Evolutionary conservation across 2,329 filamentous ascomycete genomes (phyloP), one percentile per base, ranked within the genome.

Genomic region (Pseudogymnoascus sp.): DNA sequence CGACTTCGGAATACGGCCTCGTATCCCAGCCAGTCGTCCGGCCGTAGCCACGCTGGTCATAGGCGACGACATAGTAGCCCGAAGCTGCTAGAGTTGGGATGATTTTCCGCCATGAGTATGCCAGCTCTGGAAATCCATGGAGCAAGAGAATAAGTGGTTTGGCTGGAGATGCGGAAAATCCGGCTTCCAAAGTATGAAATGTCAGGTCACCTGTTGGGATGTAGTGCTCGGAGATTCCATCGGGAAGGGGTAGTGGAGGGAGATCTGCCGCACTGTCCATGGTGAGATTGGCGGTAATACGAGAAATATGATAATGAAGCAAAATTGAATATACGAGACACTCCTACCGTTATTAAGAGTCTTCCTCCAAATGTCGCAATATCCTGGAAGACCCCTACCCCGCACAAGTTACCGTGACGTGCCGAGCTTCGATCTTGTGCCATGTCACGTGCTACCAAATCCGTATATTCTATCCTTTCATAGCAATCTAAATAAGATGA

Each of bases 71-170:
- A 70, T 86, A 81, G 73, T 85, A 89, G 28, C 86, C 86, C 5
- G 80, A 77, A 0, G 75, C 73, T 4, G 86, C 83, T n/a, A 90
- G 76, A 0, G 76, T 71, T 6, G 81, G 79, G 68, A 90, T 79
- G 37, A 89, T 74, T 63, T 85, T 84, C 61, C 87, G 83, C 86
- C 87, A 90, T 56, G 86, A 89, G 72, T 82, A 90, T 28, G 87
- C 85, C 2, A 90, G 77, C 70, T 89, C 87, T 1, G 87, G 87
- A 66, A 84, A 90, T 38, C 87, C 87, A 72, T 89, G 87, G 59
- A 84, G 80, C 59, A 88, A 81, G 6, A 89, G 72, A 7, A 89
- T 74, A 10, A 89, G 78, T 1, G 85, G 85, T 6, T 76, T 78
- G 24, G 74, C 69, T 12, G 69, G 72, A 12, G 70, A 63, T 2